phyloP scores from a whole-genome alignment of 495 filamentous ascomycete genomes.

The Friedmanniomyces endolithicus region DNA sequence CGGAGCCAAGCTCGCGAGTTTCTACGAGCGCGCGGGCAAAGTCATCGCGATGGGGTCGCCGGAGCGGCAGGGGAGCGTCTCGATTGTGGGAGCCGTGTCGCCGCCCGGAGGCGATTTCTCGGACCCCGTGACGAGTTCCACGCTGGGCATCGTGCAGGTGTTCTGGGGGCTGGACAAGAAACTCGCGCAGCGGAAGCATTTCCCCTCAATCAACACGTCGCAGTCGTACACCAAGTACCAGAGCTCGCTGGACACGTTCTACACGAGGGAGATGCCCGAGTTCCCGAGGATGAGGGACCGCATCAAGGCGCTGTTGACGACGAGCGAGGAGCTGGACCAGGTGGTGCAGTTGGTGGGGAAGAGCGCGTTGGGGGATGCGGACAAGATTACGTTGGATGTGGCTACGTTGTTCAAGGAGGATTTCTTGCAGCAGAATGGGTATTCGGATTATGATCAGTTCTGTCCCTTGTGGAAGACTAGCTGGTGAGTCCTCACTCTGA shows the following conservation, averaged over 20 bases:
- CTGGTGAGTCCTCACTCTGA: conserved; percentile 46
- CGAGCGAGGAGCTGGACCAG: conserved; percentile 94
- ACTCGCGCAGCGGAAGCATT: conserved; percentile 96
- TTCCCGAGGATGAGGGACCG: conserved; percentile 88
- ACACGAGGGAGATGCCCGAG: conserved; percentile 81
- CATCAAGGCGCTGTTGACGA: conserved; percentile 82
- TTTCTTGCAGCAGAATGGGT: conserved; percentile 98
- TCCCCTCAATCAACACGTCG: conserved; percentile 95
- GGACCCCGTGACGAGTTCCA: conserved; percentile 89
- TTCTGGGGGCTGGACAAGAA: conserved; percentile 99
- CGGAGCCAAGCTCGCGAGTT: conserved; percentile 89
- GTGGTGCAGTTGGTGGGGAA: conserved; percentile 98
- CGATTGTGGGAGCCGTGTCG: conserved; percentile 94
- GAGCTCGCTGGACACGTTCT: conserved; percentile 73
- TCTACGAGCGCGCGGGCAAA: conserved; percentile 96
- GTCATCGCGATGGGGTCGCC: conserved; percentile 77
- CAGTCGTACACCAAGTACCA: conserved; percentile 97
- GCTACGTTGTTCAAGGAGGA: conserved; percentile 91
- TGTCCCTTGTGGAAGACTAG: conserved; percentile 99
- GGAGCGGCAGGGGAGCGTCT: conserved; percentile 77
- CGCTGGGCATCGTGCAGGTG: conserved; percentile 94
- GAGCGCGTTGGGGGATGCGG: conserved; percentile 83
- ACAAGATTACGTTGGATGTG: conserved; percentile 97
- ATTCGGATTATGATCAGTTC: conserved; percentile 97
- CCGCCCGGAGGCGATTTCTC: conserved; percentile 98